A percentile compares a stretch with the other conserved stretches of the same genome.
These are phyloP conservation scores for Cordia subcordata DNA, from an alignment of 257 asterid species.

Conservation along the genomic window DNA sequence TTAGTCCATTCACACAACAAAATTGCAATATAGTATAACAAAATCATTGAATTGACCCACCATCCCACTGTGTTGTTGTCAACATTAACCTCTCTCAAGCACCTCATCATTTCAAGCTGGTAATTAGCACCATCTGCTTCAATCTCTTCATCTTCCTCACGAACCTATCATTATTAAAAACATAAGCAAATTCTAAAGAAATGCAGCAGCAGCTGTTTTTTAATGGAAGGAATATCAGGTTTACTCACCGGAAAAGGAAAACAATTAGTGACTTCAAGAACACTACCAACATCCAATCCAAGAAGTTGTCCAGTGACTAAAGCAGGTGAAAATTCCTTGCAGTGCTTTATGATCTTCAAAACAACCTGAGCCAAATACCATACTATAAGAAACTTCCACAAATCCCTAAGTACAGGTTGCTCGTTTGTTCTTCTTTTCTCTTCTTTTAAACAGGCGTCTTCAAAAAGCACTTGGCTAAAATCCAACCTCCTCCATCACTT, in stretches of 20 bases:
- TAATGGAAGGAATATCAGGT: neutral
- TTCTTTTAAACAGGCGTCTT: too few relatives aligned
- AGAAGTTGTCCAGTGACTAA: conserved; percentile 94
- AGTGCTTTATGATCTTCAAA: conserved; percentile 89
- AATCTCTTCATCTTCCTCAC: conserved; percentile 96
- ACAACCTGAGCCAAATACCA: conserved; percentile 48
- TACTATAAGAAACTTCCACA: too few relatives aligned
- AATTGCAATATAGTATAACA: too few relatives aligned
- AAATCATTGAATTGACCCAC: conserved; percentile 28
- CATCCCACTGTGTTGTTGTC: conserved; percentile 98
- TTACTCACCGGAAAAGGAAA: conserved; percentile 89
- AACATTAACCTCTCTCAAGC: conserved; percentile 95
- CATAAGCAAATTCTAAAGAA: neutral
- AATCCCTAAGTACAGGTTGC: too few relatives aligned
- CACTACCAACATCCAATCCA: conserved; percentile 97
- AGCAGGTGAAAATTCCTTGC: conserved; percentile 95
- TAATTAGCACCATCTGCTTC: conserved; percentile 98
- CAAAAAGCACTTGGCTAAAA: too few relatives aligned
- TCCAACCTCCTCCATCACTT: too few relatives aligned
- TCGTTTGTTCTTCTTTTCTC: too few relatives aligned
- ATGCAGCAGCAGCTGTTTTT: neutral
- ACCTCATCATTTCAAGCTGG: conserved; percentile 99
- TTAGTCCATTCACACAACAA: too few relatives aligned
- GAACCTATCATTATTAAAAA: conserved; percentile 35
- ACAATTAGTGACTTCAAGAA: conserved; percentile 93